phyloP scores from a whole-genome alignment of 2,329 filamentous ascomycete species.

The Fusarium pilosicola region DNA sequence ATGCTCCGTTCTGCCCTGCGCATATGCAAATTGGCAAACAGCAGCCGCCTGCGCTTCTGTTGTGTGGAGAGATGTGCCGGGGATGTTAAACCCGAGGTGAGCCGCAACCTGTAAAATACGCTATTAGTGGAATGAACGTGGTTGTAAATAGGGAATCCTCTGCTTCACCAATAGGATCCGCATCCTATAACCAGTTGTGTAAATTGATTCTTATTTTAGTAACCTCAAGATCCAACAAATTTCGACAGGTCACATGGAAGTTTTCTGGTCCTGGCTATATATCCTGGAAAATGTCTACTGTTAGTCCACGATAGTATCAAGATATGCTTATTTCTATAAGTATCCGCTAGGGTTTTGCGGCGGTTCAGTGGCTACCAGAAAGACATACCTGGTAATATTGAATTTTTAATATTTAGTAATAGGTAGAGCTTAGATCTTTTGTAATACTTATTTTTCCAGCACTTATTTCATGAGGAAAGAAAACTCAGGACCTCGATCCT shows the following conservation, averaged over 20 bases:
- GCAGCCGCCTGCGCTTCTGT: background rate
- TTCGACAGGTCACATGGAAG: background rate
- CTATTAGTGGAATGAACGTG: background rate
- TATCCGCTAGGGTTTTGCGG: background rate
- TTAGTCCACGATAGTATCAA: background rate
- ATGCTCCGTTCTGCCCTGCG: background rate
- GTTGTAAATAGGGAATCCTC: background rate
- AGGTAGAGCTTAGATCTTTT: background rate
- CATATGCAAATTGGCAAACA: background rate
- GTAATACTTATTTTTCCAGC: background rate
- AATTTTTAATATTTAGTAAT: background rate
- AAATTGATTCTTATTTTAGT: background rate
- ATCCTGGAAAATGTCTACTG: background rate
- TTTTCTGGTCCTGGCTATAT: background rate
- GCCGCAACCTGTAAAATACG: conserved; percentile 7
- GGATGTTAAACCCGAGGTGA: conserved; percentile 27
- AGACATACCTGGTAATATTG: background rate
- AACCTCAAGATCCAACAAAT: background rate
- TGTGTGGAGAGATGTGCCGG: background rate
- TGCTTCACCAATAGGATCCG: background rate
- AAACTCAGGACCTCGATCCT: background rate
- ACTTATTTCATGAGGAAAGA: background rate
- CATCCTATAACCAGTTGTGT: no score
- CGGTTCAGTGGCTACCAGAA: background rate
- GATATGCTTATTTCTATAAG: background rate